Conservation (phyloP, 345 rosid species). For the Salix suchowensis region DNA sequence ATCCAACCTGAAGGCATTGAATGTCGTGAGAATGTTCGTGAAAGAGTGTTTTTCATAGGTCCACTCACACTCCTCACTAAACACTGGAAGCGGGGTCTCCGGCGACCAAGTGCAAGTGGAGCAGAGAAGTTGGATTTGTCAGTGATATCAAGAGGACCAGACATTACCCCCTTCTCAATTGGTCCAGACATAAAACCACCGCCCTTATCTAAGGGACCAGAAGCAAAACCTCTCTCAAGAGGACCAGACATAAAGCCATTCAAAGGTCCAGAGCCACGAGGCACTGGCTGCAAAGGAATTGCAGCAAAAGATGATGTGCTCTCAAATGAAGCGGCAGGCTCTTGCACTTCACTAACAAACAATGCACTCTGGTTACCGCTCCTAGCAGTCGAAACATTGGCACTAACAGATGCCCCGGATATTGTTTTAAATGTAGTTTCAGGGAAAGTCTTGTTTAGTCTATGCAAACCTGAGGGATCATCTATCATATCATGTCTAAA, state of each 20-base stretch:
- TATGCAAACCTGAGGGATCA: constrained; percentile 56
- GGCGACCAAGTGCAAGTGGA: constrained; percentile 68
- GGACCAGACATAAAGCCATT: constrained; percentile 94
- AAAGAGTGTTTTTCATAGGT: constrained; percentile 69
- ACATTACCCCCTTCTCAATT: constrained; percentile 88
- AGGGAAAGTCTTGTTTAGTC: constrained; percentile 53
- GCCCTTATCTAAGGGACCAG: constrained; percentile 85
- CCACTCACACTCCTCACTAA: constrained; percentile 90
- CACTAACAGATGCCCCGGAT: constrained; percentile 97
- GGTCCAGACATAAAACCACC: constrained; percentile 95
- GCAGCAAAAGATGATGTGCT: constrained; percentile 94
- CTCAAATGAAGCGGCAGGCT: constrained; percentile 94
- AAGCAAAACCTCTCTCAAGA: constrained; percentile 80
- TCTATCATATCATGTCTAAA: constrained; percentile 72
- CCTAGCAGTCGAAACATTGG: constrained; percentile 93
- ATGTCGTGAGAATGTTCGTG: constrained; percentile 80
- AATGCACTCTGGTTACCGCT: constrained; percentile 75
- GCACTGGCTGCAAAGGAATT: constrained; percentile 84
- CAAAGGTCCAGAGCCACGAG: constrained; percentile 86
- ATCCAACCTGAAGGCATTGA: constrained; percentile 70
- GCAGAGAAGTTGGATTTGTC: constrained; percentile 89
- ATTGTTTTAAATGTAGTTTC: constrained; percentile 93
- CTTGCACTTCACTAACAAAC: constrained; percentile 60
- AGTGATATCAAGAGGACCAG: constrained; percentile 83
- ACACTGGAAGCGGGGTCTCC: constrained; percentile 59